These are phyloP conservation scores for Vaucheria bursata DNA, from an alignment of 352 stramenopile species.

Conservation along the genomic window DNA sequence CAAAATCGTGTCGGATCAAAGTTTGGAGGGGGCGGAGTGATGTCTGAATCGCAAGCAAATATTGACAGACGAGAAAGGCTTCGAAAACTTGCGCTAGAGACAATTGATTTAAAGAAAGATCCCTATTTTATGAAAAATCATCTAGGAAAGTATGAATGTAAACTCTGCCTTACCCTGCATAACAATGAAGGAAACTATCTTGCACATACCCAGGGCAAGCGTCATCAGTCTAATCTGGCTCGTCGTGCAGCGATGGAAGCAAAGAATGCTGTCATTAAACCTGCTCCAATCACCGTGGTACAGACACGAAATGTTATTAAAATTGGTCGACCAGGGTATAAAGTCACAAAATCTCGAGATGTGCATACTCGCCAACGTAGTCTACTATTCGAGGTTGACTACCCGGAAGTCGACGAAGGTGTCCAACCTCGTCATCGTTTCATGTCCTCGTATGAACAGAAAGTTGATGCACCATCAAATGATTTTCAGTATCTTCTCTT, in stretches of 20 bases:
- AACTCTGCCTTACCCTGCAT: slow-evolving; percentile 96
- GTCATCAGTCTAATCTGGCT: slow-evolving; percentile 92
- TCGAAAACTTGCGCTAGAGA: slow-evolving; percentile 94
- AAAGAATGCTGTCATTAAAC: slow-evolving; percentile 57
- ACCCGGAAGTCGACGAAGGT: slow-evolving; percentile 83
- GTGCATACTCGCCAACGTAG: slow-evolving; percentile 67
- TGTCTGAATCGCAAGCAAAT: slow-evolving; percentile 58
- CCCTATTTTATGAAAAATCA: slow-evolving; percentile 99
- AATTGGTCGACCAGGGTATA: slow-evolving; percentile 93
- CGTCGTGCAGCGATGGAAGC: slow-evolving; percentile 61
- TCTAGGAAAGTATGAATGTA: slow-evolving; percentile 96
- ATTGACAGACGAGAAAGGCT: slow-evolving; percentile 90
- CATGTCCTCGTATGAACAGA: slow-evolving; percentile 99
- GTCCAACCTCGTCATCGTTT: slow-evolving; percentile 93
- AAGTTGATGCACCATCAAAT: slow-evolving; percentile 90
- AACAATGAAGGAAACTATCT: slow-evolving; percentile 99
- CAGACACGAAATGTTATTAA: slow-evolving; percentile 67
- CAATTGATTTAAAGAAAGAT: slow-evolving; percentile 95
- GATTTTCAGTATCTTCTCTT: slow-evolving; percentile 92
- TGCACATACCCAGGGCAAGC: slow-evolving; percentile 96
- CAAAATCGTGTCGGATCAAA: slow-evolving; percentile 74
- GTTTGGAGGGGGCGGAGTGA: slow-evolving; percentile 66
- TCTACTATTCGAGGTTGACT: slow-evolving; percentile 77
- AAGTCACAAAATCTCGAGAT: slow-evolving; percentile 86
- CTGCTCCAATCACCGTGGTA: slow-evolving; percentile 30